These are phyloP conservation scores for Dalbergia oliveri DNA, from an alignment of 306 rosid species.

Conservation along the genomic window DNA sequence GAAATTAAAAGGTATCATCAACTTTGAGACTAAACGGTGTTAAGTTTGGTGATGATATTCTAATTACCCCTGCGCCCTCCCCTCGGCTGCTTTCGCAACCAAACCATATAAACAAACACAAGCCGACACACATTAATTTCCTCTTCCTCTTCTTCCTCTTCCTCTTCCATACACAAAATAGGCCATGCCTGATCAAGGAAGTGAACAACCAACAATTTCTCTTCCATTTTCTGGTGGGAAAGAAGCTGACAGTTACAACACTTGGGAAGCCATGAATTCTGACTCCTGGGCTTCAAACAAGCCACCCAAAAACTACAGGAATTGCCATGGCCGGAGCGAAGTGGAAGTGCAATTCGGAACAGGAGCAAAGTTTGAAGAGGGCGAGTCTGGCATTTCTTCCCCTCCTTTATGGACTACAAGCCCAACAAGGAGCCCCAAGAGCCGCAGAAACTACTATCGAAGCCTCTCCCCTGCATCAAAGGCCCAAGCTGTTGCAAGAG, in stretches of 20 bases:
- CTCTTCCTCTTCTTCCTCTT: not conserved
- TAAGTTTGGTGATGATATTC: conserved; percentile 36
- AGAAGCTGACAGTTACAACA: not conserved
- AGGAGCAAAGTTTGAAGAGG: conserved; percentile 4
- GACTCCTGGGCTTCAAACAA: conserved; percentile 44
- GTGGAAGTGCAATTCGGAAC: conserved; percentile 39
- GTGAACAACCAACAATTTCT: conserved; percentile 50
- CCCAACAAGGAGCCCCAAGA: conserved; percentile 52
- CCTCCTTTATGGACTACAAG: conserved; percentile 70
- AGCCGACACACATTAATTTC: not conserved
- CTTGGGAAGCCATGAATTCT: conserved; percentile 43
- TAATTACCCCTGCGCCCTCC: conserved; percentile 35
- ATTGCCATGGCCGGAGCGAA: conserved; percentile 33
- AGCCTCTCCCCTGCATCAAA: conserved; percentile 70
- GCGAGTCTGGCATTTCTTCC: conserved; percentile 61
- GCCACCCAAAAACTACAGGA: conserved; percentile 35
- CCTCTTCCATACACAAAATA: conserved; percentile 10
- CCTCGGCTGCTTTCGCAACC: conserved; percentile 35
- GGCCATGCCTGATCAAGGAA: conserved; percentile 52
- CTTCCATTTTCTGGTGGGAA: conserved; percentile 44
- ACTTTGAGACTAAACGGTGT: conserved; percentile 22
- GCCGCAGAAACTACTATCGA: conserved; percentile 47
- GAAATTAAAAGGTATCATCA: conserved; percentile 45
- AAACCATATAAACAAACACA: conserved; percentile 1
- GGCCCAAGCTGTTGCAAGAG: conserved; percentile 78